Evolutionary conservation across 306 rosid species (phyloP).

Genomic region (Cucumis cinereus): DNA sequence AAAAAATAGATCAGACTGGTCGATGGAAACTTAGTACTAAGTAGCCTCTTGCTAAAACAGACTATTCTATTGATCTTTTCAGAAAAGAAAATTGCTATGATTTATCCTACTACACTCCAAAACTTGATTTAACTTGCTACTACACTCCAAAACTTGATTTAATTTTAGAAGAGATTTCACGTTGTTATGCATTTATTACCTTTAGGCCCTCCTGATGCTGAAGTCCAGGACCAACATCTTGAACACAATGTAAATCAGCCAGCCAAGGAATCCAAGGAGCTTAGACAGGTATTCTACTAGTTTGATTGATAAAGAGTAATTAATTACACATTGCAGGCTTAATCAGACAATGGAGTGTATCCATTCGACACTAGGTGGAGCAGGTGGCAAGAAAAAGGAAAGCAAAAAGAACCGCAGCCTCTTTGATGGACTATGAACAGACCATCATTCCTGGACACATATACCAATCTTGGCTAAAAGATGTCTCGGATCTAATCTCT

Average conservation of each 20-base stretch:
- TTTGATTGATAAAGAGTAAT: neutral
- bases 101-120: neutral
- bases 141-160: neutral
- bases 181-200: conserved; percentile 6
- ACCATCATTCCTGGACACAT: conserved; percentile 55
- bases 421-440: conserved; percentile 53
- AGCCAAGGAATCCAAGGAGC: conserved; percentile 18
- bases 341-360: conserved; percentile 16
- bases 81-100: neutral
- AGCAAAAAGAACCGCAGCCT: conserved; percentile 22
- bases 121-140: neutral
- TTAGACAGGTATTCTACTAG: conserved; percentile 30
- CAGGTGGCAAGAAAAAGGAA: conserved; percentile 32
- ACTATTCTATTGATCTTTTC: neutral
- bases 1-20: neutral
- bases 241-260: conserved; percentile 19
- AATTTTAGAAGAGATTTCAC: neutral
- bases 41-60: neutral
- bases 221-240: conserved; percentile 24
- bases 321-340: neutral
- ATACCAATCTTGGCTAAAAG: conserved; percentile 72
- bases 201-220: conserved; percentile 23
- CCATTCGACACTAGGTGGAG: conserved; percentile 29
- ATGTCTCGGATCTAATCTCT: conserved; percentile 47
- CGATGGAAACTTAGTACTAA: neutral